phyloP scores from a whole-genome alignment of 768 basidiomycete species.

The Lentinula edodes region DNA sequence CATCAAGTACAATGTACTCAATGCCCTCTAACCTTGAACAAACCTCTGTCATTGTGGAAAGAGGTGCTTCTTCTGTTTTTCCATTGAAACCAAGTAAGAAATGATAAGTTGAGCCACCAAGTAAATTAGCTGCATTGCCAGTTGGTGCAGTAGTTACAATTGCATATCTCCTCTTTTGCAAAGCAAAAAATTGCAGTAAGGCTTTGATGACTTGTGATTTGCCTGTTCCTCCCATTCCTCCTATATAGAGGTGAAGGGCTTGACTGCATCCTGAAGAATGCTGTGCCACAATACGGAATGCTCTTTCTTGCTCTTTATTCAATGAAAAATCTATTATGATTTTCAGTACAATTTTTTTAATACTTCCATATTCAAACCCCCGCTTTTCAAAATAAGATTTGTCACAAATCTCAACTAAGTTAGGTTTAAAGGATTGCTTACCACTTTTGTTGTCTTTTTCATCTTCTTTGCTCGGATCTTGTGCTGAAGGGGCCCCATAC shows the following conservation, averaged over 20 bases:
- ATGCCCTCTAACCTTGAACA: slow-evolving; percentile 7
- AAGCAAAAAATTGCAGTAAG: slow-evolving; percentile 8
- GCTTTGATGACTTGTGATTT: slow-evolving; percentile 14
- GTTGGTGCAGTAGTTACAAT: slow-evolving; percentile 9
- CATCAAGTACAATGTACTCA: slow-evolving; percentile 30
- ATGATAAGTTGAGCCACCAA: slow-evolving; percentile 15
- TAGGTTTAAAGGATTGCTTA: too few relatives aligned
- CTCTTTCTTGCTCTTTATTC: slow-evolving; percentile 15
- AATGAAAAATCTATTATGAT: slow-evolving; percentile 9
- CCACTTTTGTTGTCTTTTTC: too few relatives aligned
- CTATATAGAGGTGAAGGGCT: slow-evolving; percentile 13
- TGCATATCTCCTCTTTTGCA: neutral
- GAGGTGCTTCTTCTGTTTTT: neutral
- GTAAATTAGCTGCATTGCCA: slow-evolving; percentile 10
- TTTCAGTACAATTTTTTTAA: slow-evolving; percentile 4
- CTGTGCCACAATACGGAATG: slow-evolving; percentile 14
- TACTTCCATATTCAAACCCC: neutral
- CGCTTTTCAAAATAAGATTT: neutral
- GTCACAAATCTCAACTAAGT: neutral
- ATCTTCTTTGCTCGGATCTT: too few relatives aligned
- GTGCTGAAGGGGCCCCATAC: too few relatives aligned
- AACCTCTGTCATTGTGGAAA: too few relatives aligned
- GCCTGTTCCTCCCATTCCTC: slow-evolving; percentile 16
- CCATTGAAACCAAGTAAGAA: slow-evolving; percentile 9
- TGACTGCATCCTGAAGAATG: slow-evolving; percentile 4